Percentiles rank a stretch among this genome's conserved stretches.
Evolutionary conservation across 805 yeast genomes (phyloP).

Genomic region (Schwanniomyces polymorphus): DNA sequence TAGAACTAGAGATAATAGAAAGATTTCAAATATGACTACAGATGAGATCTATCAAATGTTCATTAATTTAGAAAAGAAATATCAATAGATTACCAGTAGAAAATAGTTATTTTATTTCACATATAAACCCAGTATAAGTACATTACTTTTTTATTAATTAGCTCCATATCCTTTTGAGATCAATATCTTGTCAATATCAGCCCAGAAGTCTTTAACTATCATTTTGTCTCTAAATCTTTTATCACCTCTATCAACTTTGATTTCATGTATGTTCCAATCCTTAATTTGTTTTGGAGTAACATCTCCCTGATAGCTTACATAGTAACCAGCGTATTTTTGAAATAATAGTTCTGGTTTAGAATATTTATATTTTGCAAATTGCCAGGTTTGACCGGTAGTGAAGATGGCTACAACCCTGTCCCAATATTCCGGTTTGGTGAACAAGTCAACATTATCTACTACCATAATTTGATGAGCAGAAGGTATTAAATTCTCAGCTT

Average conservation of each 20-base stretch:
- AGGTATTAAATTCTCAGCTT: constrained; percentile 48
- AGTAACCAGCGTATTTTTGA: constrained; percentile 82
- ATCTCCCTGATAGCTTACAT: constrained; percentile 75
- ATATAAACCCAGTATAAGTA: not conserved
- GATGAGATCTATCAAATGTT: constrained; percentile 57
- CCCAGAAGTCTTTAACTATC: constrained; percentile 85
- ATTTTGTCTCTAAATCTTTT: constrained; percentile 88
- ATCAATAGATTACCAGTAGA: constrained; percentile 36
- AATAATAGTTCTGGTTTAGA: constrained; percentile 77
- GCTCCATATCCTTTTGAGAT: constrained; percentile 58
- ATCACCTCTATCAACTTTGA: constrained; percentile 71
- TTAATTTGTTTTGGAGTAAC: constrained; percentile 69
- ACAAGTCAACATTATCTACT: constrained; percentile 82
- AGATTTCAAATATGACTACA: constrained; percentile 40
- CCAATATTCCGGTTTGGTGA: constrained; percentile 95
- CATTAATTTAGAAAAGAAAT: constrained; percentile 53
- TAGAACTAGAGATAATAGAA: constrained; percentile 55
- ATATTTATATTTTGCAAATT: constrained; percentile 84
- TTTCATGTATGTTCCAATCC: constrained; percentile 86
- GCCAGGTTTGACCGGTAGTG: constrained; percentile 98
- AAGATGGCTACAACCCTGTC: constrained; percentile 93
- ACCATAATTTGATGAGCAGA: constrained; percentile 69
- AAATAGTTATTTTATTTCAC: constrained; percentile 1
- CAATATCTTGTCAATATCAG: constrained; percentile 72
- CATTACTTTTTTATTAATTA: not conserved